These are phyloP conservation scores for Sarocladiaceae sp. DNA, from an alignment of 2,329 filamentous ascomycete genomes.

Conservation along the genomic window DNA sequence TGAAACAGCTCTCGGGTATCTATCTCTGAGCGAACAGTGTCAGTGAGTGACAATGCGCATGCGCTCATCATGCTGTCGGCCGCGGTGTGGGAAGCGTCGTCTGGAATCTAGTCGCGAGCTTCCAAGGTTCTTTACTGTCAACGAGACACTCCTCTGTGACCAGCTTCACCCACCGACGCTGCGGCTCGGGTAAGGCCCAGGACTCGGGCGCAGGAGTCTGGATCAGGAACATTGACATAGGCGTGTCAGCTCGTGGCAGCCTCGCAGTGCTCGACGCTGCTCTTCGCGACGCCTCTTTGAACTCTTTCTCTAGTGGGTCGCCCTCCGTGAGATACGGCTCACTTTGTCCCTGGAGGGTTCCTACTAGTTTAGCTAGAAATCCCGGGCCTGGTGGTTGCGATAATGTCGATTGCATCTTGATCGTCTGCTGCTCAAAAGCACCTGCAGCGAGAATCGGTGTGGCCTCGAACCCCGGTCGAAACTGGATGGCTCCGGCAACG, in stretches of 20 bases:
- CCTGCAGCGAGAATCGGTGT: background rate
- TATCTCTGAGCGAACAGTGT: too few relatives aligned
- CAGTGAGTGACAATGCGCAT: too few relatives aligned
- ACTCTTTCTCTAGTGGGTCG: background rate
- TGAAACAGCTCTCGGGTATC: too few relatives aligned
- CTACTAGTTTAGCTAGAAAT: background rate
- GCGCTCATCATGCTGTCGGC: too few relatives aligned
- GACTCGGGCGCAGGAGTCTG: background rate
- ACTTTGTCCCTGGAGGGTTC: background rate
- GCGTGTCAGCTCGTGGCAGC: background rate
- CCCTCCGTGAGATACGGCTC: conserved; percentile 1
- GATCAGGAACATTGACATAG: background rate
- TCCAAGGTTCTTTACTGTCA: background rate
- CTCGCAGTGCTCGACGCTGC: background rate
- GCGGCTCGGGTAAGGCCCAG: background rate
- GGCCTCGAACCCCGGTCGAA: background rate
- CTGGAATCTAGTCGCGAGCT: too few relatives aligned
- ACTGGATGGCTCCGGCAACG: background rate
- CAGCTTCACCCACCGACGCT: background rate
- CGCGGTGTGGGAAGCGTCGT: too few relatives aligned
- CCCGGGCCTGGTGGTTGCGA: background rate
- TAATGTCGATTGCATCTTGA: background rate
- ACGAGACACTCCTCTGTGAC: background rate
- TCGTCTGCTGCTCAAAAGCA: background rate
- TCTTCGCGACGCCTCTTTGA: background rate